Evolutionary conservation across 2,329 filamentous ascomycete species (phyloP), one percentile per base, ranked within the genome.

Genomic region (Sclerotinia borealis): DNA sequence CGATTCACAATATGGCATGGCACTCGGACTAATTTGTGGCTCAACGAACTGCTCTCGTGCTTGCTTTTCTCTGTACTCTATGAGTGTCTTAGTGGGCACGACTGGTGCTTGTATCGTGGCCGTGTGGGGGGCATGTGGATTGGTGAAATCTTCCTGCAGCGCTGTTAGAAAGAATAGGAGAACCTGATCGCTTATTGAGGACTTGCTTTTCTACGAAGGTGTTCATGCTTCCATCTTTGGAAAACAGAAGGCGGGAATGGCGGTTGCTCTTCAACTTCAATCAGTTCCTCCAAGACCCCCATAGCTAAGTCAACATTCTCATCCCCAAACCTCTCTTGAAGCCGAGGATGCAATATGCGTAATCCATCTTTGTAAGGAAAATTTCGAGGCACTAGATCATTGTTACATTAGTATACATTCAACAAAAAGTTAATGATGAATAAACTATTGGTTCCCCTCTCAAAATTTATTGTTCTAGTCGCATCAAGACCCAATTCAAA

Each of bases 51-150:
- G 10, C 15, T 37, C 59, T n/a, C 29, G 60, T 31, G 51, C 39
- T 36, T 55, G 56, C 69, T 71, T 64, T 36, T 69, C 69, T 55
- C 78, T 74, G 77, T 78, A 80, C 29, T 68, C 67, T 10, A 72
- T 64, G 4, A 80, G 73, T 29, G 56, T 70, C 19, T 72, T 66
- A 1, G 78, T 80, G 3, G 78, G 78, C 25, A 74, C 72, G 63
- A 80, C 77, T 4, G 73, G 73, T 4, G 77, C 73, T 36, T 77
- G 77, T 49, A 80, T 77, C 6, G 79, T 80, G 8, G 75, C 79
- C 68, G 80, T 77, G 67, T 80, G 79, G 15, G 79, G 79, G n/a
- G 79, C 74, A 63, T 80, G 79, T 49, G 79, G 79, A 45, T 80
- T 76, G 61, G 79, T 76, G 34, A 80, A 73, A 52, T 79, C 76